Conservation (phyloP, 2,329 filamentous ascomycete genomes). For the Trichoderma brevicompactum region DNA sequence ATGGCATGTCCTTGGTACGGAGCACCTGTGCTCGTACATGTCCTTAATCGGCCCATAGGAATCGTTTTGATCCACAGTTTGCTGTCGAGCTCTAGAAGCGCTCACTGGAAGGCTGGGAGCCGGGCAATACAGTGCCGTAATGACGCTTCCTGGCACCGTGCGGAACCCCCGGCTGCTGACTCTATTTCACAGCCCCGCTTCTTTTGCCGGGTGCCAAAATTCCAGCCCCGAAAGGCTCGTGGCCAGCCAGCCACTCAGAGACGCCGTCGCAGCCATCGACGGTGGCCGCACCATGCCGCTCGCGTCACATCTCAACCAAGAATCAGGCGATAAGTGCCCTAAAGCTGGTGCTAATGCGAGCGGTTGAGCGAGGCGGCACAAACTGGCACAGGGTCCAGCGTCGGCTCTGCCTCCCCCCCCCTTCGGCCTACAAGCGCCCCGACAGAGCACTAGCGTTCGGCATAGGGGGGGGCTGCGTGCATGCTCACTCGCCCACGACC, state of each 20-base stretch:
- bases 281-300: conserved; percentile 13
- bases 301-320: conserved; percentile 3
- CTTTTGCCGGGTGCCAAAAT: conserved; percentile 22
- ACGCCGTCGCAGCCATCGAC: background rate
- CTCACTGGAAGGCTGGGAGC: conserved; percentile 18
- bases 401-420: background rate
- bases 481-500: background rate
- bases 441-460: conserved; percentile 23
- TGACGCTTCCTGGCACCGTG: background rate
- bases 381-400: background rate
- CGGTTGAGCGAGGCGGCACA: background rate
- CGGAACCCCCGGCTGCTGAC: conserved; percentile 9
- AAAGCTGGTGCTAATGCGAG: background rate
- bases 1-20: background rate
- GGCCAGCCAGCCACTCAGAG: conserved; percentile 6
- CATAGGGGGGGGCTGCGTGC: background rate
- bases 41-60: conserved; percentile 24
- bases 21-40: background rate
- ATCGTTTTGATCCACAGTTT: conserved; percentile 4
- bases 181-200: conserved; percentile 8
- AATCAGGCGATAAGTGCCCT: conserved; percentile 9
- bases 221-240: background rate
- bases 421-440: conserved; percentile 24
- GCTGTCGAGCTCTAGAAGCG: background rate
- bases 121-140: background rate